Evolutionary conservation across 495 filamentous ascomycete genomes (phyloP).

Genomic region (Delitschia confertaspora): DNA sequence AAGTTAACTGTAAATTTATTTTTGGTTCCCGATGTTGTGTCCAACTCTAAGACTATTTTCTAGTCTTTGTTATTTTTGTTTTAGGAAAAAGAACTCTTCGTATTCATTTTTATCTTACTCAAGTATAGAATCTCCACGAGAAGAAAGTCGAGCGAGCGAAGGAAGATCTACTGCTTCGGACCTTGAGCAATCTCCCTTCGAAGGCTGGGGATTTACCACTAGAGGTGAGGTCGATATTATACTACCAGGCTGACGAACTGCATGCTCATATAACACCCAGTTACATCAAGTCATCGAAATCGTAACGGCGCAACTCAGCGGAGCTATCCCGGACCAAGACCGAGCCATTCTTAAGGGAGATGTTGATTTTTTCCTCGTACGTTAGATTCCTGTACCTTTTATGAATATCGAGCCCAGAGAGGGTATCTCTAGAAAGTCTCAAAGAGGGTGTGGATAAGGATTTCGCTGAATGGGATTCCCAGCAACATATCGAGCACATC

Average conservation of each 20-base stretch:
- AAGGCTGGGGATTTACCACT: slow-evolving; percentile 13
- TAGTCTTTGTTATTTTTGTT: too few species aligned
- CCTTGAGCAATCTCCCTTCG: slow-evolving; percentile 22
- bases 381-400: not conserved
- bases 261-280: not conserved
- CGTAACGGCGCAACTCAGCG: slow-evolving; percentile 21
- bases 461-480: not conserved
- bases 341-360: slow-evolving; percentile 28
- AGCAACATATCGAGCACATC: slow-evolving; percentile 6
- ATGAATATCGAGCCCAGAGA: too few species aligned
- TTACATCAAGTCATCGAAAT: slow-evolving; percentile 30
- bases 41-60: not conserved
- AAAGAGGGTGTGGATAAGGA: too few species aligned
- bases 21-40: not conserved
- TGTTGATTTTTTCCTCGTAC: slow-evolving; percentile 26
- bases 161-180: slow-evolving; percentile 12
- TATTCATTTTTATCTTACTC: too few species aligned
- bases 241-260: not conserved
- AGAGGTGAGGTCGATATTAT: slow-evolving; percentile 4
- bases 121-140: slow-evolving; percentile 25
- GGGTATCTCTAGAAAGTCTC: too few species aligned
- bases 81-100: too few species aligned
- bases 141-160: not conserved
- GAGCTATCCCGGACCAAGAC: slow-evolving; percentile 21
- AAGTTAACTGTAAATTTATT: not conserved